Conservation (phyloP, 352 stramenopile species). For the Phytophthora tentaculata region DNA sequence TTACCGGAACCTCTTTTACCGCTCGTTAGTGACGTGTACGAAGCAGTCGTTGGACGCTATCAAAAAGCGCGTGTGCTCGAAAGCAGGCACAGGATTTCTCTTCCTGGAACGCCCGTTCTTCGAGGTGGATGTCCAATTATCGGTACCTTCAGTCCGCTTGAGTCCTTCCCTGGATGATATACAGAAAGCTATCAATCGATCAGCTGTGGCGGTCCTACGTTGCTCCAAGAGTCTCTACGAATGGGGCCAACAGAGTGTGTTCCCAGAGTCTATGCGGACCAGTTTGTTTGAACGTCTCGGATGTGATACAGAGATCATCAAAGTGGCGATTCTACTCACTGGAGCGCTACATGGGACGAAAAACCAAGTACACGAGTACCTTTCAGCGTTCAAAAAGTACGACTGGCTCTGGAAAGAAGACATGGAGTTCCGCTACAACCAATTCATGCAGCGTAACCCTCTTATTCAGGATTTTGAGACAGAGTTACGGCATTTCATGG, state of each 20-base stretch:
- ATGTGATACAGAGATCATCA: constrained; percentile 90
- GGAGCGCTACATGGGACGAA: constrained; percentile 85
- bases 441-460: constrained; percentile 86
- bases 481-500: constrained; percentile 84
- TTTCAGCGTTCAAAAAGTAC: constrained; percentile 88
- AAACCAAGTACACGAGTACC: constrained; percentile 86
- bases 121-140: constrained; percentile 87
- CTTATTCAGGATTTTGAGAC: constrained; percentile 86
- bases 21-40: constrained; percentile 77
- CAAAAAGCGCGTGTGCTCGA: constrained; percentile 86
- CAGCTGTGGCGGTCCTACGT: constrained; percentile 79
- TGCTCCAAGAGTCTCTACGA: constrained; percentile 83
- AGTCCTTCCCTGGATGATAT: constrained; percentile 87
- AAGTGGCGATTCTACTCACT: constrained; percentile 86
- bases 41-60: constrained; percentile 83
- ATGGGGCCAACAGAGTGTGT: constrained; percentile 78
- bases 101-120: constrained; percentile 89
- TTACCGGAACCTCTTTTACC: constrained; percentile 87
- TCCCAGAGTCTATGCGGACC: constrained; percentile 51
- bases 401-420: constrained; percentile 93
- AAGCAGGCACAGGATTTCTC: constrained; percentile 78
- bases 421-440: constrained; percentile 86
- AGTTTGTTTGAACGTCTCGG: constrained; percentile 86
- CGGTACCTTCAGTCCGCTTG: constrained; percentile 79
- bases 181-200: constrained; percentile 85